Evolutionary conservation across 2,329 filamentous ascomycete genomes (phyloP).

Genomic region (Alternaria sp.): DNA sequence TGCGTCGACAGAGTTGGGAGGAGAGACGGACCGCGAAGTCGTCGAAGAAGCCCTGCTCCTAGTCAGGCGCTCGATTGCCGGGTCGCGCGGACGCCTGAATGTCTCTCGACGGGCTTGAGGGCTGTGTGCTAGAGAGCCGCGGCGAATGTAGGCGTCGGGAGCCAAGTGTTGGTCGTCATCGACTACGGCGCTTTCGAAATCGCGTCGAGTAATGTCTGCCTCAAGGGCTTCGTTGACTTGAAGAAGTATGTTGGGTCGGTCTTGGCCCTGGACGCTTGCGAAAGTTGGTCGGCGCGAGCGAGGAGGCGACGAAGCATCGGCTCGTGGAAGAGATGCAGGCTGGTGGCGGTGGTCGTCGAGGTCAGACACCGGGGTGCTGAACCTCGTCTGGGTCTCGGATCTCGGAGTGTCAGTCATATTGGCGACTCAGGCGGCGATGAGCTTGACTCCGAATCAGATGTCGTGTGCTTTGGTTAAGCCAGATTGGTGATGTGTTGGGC

Average conservation of each 20-base stretch:
- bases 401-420: conserved; percentile 64
- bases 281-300: conserved; percentile 73
- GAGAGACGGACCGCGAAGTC: conserved; percentile 77
- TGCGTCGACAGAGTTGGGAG: conserved; percentile 96
- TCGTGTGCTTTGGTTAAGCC: conserved; percentile 17
- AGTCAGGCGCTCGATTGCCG: conserved; percentile 42
- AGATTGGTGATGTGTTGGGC: conserved; percentile 13
- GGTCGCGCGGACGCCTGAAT: conserved; percentile 53
- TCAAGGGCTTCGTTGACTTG: conserved; percentile 58
- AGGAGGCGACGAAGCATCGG: conserved; percentile 61
- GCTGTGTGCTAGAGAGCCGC: conserved; percentile 56
- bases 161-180: conserved; percentile 71
- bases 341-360: conserved; percentile 88
- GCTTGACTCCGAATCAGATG: conserved; percentile 31
- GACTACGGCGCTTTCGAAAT: conserved; percentile 86
- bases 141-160: conserved; percentile 57
- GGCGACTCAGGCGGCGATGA: conserved; percentile 39
- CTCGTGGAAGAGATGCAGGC: conserved; percentile 66
- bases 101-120: conserved; percentile 55
- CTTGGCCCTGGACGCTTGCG: conserved; percentile 67
- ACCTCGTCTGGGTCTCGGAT: conserved; percentile 76
- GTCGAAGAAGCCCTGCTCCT: conserved; percentile 60
- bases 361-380: conserved; percentile 78
- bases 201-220: conserved; percentile 65
- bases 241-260: conserved; percentile 55